Conservation (phyloP, 2,329 filamentous ascomycete species). For the Colletotrichum australisinense region DNA sequence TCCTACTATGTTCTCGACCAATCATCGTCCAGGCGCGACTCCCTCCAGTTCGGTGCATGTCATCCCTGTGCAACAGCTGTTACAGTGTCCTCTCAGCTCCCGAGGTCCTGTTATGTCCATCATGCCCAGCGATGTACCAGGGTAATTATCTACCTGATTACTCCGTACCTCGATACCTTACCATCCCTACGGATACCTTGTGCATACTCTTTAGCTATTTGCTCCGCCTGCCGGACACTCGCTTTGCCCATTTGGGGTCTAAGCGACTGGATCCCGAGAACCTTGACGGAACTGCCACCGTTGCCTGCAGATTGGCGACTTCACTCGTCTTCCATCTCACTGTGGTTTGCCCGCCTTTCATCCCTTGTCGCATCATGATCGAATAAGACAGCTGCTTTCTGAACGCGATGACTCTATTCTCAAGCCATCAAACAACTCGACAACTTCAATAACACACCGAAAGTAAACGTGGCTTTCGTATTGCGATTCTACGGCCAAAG, state of each 20-base stretch:
- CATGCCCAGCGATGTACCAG: background rate
- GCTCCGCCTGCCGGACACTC: slow-evolving; percentile 3
- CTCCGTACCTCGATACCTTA: background rate
- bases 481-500: background rate
- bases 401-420: slow-evolving; percentile 1
- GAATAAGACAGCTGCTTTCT: slow-evolving; percentile 4
- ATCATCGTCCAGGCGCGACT: slow-evolving; percentile 10
- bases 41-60: background rate
- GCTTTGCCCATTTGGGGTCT: slow-evolving; percentile 23
- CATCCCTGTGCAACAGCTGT: slow-evolving; percentile 28
- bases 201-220: background rate
- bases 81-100: slow-evolving; percentile 29
- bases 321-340: background rate
- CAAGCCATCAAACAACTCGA: background rate
- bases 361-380: slow-evolving; percentile 15
- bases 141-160: background rate
- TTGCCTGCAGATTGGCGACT: slow-evolving; percentile 4
- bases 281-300: slow-evolving; percentile 17
- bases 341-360: background rate
- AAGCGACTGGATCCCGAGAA: slow-evolving; percentile 4
- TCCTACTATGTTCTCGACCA: slow-evolving; percentile 3
- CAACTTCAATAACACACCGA: background rate
- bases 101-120: slow-evolving; percentile 4
- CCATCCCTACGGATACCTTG: background rate
- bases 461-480: background rate